These are phyloP conservation scores for Suillus brevipes DNA, from an alignment of 768 basidiomycete species.

Conservation along the genomic window DNA sequence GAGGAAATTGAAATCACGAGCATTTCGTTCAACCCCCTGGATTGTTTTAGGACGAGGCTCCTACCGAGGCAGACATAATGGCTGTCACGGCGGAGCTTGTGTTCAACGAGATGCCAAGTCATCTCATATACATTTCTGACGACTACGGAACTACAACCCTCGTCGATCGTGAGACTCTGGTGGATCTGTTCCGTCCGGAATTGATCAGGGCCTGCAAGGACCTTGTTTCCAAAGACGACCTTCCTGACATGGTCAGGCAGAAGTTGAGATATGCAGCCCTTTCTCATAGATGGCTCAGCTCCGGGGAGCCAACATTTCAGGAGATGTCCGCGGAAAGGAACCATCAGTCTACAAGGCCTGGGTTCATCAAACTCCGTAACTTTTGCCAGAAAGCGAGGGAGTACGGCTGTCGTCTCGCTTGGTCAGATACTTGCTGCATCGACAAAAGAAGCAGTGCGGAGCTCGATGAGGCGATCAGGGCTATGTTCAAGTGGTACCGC, in stretches of 20 bases:
- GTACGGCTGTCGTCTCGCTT: constrained; percentile 21
- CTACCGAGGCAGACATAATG: not conserved
- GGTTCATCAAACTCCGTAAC: constrained; percentile 15
- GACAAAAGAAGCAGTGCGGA: constrained; percentile 31
- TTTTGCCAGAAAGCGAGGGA: constrained; percentile 17
- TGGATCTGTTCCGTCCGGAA: constrained; percentile 1
- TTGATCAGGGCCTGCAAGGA: not conserved
- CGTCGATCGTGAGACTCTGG: not conserved
- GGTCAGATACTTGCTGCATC: constrained; percentile 30
- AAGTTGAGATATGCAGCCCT: constrained; percentile 4
- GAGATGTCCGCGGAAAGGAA: constrained; percentile 4
- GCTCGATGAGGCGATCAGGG: constrained; percentile 30
- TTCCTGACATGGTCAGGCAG: not conserved
- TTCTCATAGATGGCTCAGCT: constrained; percentile 5
- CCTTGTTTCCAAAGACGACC: not conserved
- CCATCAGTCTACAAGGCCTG: constrained; percentile 3
- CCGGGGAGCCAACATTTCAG: constrained; percentile 4
- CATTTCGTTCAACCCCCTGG: not conserved
- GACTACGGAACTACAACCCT: not conserved
- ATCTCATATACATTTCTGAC: constrained; percentile 6
- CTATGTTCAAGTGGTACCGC: constrained; percentile 27
- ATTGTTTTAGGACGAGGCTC: not conserved
- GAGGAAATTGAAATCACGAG: not conserved
- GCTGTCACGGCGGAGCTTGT: constrained; percentile 1
- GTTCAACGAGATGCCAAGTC: constrained; percentile 9